Base-by-base conservation (phyloP, 345 rosid genomes). In the Rhodamnia rubescens region DNA sequence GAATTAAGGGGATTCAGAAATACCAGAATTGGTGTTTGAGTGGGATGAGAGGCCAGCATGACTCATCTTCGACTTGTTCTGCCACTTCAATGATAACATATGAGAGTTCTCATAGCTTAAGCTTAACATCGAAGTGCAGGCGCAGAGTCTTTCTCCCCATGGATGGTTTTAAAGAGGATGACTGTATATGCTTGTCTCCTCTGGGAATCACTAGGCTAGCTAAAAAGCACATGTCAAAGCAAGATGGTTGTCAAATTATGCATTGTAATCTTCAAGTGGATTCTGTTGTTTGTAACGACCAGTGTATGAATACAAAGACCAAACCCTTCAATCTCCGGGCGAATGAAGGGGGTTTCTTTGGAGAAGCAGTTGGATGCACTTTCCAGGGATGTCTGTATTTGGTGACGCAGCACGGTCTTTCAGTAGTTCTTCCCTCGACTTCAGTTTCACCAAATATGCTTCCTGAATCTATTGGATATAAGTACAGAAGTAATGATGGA, bases 331-430 rank as follows among this genome's bases (percentile, higher is more conserved):
- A 83, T 85, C 82, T 84, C 58, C 87, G 82, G 56, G 94, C 92
- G 81, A 90, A 88, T 84, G 85, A 90, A 88, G 94, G 93, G 84
- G 85, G 87, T 88, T 85, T 85, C 84, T 85, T 91, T 87, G 96
- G 89, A 87, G 95, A 93, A 88, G 94, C 93, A 86, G 91, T 97
- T 89, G 99, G 95, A 85, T 95, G 99, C 85, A 91, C 89, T 86
- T 97, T 93, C 91, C 98, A 94, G 88, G 98, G 98, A 24, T 92
- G 90, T 90, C 87, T 97, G 78, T 97, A 95, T 91, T 84, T 97
- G 91, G 98, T 97, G 86, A 96, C 96, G 85, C 87, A 92, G 87
- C 87, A 83, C 86, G 99, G 98, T 85, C 91, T 97, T 88, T 94
- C 99, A 10, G 96, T 96, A 83, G 94, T 93, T 91, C 98, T 97